Base-by-base conservation (phyloP, 2,329 filamentous ascomycete species). In the Fonsecaea pedrosoi region DNA sequence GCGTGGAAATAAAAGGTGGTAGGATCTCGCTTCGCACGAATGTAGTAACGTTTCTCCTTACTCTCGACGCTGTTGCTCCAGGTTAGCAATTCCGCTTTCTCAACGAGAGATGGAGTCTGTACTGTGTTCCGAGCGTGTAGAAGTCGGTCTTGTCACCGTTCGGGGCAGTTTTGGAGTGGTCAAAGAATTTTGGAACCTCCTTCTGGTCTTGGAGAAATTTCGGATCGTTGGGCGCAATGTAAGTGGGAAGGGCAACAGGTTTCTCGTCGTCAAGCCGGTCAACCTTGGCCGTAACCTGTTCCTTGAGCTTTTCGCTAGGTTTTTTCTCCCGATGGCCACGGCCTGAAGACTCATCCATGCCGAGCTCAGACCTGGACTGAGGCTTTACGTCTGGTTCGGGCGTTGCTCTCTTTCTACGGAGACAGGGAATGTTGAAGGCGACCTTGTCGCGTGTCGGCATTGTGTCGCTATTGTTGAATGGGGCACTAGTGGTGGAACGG, bases 321-420 rank as follows among this genome's bases (percentile, higher is more conserved):
- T 72, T 72, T 59, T 73, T 73, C 60, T 72, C 69, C 10, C 72
- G 67, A 38, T 72, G 71, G 1, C 72, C 72, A 37, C 72, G 72
- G 30, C 66, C 70, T 21, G 71, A 69, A 18, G 64, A 50, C 35
- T 73, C 71, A 50, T 73, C 71, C 71, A 72, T 72, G 60, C 37
- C 61, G 55, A 50, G 12, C 8, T 30, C 57, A n/a, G 32, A 32
- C 42, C 34, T 15, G 10, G 56, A 30, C n/a, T 15, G 13, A 8
- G 12, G 40, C 30, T 25, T 25, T 5, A 37, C 8, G 13, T 38
- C 32, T 18, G 40, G 42, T 12, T 60, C n/a, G n/a, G 42, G n/a
- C 32, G 35, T 60, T 15, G 30, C 21, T 50, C 21, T 50, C 45
- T 50, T 30, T 13, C 12, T 50, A 5, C 9, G 45, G 18, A 30